Evolutionary conservation across 768 basidiomycete species (phyloP).

Genomic region (Trametes sanguinea): DNA sequence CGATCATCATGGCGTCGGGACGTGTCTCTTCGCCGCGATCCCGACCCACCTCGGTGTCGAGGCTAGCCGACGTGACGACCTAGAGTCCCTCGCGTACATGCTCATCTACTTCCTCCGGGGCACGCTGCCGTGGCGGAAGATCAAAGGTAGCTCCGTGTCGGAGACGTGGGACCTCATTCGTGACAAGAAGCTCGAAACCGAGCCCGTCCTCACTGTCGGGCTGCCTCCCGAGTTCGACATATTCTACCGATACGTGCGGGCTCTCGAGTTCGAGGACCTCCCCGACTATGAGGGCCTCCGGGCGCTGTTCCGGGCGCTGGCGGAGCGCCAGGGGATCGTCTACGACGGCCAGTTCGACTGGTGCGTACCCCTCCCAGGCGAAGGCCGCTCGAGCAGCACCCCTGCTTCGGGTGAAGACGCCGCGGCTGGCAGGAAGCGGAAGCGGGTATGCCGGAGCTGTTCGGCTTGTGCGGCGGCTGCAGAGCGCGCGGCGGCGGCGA

Average conservation of each 20-base stretch:
- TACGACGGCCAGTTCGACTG: conserved; percentile 36
- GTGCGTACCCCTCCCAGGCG: conserved; percentile 27
- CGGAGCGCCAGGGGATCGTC: conserved; percentile 30
- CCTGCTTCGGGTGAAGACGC: not conserved
- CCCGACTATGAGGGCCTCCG: conserved; percentile 87
- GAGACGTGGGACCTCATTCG: conserved; percentile 79
- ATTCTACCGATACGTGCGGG: conserved; percentile 75
- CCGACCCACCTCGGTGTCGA: conserved; percentile 78
- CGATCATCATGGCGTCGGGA: conserved; percentile 78
- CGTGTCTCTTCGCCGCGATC: conserved; percentile 72
- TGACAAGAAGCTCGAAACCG: conserved; percentile 67
- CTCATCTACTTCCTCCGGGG: conserved; percentile 80
- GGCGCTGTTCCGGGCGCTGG: conserved; percentile 60
- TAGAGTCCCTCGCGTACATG: conserved; percentile 82
- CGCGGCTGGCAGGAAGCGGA: conserved; percentile 21
- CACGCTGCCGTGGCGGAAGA: conserved; percentile 75
- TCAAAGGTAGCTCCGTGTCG: conserved; percentile 62
- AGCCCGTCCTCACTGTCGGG: conserved; percentile 69
- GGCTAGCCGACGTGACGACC: conserved; percentile 75
- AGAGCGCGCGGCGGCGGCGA: conserved; percentile 24
- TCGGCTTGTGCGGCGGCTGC: conserved; percentile 27
- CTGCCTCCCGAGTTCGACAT: conserved; percentile 83
- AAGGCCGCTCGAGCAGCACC: conserved; percentile 12
- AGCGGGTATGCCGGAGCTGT: conserved; percentile 29
- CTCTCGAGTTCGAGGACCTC: conserved; percentile 83